Evolutionary conservation across 192 early-diverging fungal genomes (phyloP).

Genomic region (Backusella luteola): DNA sequence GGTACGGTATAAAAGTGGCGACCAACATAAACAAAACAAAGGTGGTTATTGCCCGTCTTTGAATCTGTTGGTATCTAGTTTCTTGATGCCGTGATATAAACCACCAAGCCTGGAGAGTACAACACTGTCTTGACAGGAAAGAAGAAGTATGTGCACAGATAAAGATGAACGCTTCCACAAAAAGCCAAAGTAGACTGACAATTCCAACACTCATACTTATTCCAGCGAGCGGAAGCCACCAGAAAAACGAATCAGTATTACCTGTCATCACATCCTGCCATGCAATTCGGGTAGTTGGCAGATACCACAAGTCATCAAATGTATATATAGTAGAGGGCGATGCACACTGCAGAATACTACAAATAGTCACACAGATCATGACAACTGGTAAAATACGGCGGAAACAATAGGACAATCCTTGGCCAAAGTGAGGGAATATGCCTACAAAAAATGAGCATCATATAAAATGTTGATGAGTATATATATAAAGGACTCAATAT

Average conservation of each 20-base stretch:
- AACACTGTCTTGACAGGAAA: neutral
- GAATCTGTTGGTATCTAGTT: conserved; percentile 29
- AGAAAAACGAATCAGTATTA: conserved; percentile 51
- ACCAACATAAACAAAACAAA: conserved; percentile 54
- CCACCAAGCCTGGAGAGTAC: conserved; percentile 2
- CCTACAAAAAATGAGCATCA: conserved; percentile 18
- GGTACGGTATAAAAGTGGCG: conserved; percentile 66
- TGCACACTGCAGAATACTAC: conserved; percentile 40
- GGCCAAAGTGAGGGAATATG: conserved; percentile 40
- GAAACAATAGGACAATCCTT: conserved; percentile 36
- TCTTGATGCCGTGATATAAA: conserved; percentile 24
- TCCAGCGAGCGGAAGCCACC: conserved; percentile 49
- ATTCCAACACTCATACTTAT: conserved; percentile 47
- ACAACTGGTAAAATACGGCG: conserved; percentile 35
- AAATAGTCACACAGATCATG: conserved; percentile 27
- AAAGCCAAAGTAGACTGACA: conserved; percentile 19
- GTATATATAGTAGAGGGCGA: conserved; percentile 15
- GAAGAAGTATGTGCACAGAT: neutral
- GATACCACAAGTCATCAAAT: conserved; percentile 23
- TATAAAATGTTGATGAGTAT: neutral
- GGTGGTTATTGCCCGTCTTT: conserved; percentile 45
- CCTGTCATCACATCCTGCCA: conserved; percentile 46
- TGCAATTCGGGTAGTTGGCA: conserved; percentile 14
- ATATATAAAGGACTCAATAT: neutral
- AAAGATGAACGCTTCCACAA: neutral